phyloP scores from a whole-genome alignment of 345 rosid genomes.

The Salix koriyanagi region DNA sequence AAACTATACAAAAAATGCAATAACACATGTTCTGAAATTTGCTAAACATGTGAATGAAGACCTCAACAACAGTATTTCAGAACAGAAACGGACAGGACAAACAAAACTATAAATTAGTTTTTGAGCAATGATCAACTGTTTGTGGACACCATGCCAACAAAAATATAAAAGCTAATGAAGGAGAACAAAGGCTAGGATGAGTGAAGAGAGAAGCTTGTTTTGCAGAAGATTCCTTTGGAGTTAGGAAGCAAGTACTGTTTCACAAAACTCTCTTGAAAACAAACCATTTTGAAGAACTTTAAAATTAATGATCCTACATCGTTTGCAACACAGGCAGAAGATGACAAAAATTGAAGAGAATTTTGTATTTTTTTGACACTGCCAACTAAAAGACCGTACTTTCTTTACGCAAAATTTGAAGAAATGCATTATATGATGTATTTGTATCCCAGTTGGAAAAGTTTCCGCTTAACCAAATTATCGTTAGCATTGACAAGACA shows the following conservation, averaged over 20 bases:
- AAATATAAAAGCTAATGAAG: background rate
- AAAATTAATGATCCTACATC: background rate
- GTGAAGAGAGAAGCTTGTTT: background rate
- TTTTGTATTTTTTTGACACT: too few species aligned
- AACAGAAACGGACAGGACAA: background rate
- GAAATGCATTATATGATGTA: too few species aligned
- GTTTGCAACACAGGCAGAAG: background rate
- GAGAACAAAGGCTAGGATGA: background rate
- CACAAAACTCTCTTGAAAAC: background rate
- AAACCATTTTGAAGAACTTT: background rate
- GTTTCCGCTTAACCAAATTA: background rate
- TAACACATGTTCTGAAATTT: background rate
- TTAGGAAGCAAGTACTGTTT: background rate
- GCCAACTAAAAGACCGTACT: background rate
- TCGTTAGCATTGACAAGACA: background rate
- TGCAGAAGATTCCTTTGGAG: constrained; percentile 1
- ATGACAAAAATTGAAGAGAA: background rate
- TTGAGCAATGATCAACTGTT: background rate
- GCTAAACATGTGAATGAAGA: background rate
- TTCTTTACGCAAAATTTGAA: too few species aligned
- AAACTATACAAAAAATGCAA: background rate
- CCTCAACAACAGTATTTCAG: background rate
- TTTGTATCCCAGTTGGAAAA: background rate
- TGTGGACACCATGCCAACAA: background rate
- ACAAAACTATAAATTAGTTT: background rate